These are phyloP conservation scores for Deakozyma indianensis DNA, from an alignment of 805 yeast species.

Conservation along the genomic window DNA sequence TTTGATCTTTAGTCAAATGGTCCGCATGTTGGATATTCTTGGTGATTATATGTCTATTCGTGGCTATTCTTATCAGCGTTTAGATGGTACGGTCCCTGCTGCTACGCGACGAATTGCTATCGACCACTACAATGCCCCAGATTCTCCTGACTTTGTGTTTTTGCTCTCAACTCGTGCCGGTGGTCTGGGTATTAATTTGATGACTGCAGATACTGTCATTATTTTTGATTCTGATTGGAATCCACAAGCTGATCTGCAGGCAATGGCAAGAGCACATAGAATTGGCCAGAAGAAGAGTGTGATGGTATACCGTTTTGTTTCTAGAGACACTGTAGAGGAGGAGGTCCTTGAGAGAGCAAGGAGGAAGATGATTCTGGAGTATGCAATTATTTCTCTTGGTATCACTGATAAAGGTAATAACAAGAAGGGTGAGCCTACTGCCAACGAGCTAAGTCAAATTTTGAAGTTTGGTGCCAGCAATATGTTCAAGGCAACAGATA, in stretches of 20 bases:
- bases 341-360: conserved; percentile 94
- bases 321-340: conserved; percentile 96
- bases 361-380: conserved; percentile 94
- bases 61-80: conserved; percentile 77
- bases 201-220: conserved; percentile 98
- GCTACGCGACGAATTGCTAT: conserved; percentile 86
- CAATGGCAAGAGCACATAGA: conserved; percentile 99
- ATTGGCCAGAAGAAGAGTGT: conserved; percentile 99
- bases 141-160: conserved; percentile 81
- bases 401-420: conserved; percentile 62
- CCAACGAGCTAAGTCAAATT: conserved; percentile 81
- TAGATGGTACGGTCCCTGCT: conserved; percentile 95
- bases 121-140: conserved; percentile 93
- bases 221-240: conserved; percentile 99
- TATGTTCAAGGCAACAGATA: conserved; percentile 91
- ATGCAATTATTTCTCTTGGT: conserved; percentile 93
- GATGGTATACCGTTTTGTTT: conserved; percentile 92
- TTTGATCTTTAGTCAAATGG: conserved; percentile 93
- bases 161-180: conserved; percentile 94
- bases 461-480: conserved; percentile 96
- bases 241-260: conserved; percentile 98
- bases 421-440: conserved; percentile 57
- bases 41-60: conserved; percentile 86
- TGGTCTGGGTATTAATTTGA: conserved; percentile 92
- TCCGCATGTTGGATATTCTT: conserved; percentile 81